Evolutionary conservation across 352 stramenopile genomes (phyloP).

Genomic region (Blastocystis sp.): DNA sequence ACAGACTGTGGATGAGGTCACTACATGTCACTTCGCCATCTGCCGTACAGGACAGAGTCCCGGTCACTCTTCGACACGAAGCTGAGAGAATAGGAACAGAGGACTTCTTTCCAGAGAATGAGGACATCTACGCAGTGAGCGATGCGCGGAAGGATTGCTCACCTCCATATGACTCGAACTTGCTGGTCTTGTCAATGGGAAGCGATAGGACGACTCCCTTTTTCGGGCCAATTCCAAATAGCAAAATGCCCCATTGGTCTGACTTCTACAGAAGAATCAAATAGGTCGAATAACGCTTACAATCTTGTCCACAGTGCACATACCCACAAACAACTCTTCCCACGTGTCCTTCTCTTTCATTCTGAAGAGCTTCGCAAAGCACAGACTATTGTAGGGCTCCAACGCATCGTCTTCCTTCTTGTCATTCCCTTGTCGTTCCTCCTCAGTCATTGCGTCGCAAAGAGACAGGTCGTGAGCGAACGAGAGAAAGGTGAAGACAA

Average conservation of each 20-base stretch:
- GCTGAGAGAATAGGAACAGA: conserved; percentile 41
- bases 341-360: conserved; percentile 19
- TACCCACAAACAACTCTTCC: conserved; percentile 38
- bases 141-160: background rate
- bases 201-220: background rate
- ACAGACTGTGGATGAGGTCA: background rate
- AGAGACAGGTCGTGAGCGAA: background rate
- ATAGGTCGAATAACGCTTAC: background rate
- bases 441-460: background rate
- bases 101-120: conserved; percentile 35
- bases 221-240: conserved; percentile 20
- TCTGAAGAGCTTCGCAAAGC: conserved; percentile 29
- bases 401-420: background rate
- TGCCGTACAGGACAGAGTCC: conserved; percentile 7
- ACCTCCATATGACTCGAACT: conserved; percentile 34
- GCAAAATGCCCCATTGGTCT: conserved; percentile 2
- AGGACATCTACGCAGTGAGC: conserved; percentile 22
- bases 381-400: background rate
- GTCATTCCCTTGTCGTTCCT: background rate
- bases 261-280: background rate
- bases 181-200: background rate
- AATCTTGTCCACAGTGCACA: background rate
- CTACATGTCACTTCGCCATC: background rate
- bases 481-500: no score
- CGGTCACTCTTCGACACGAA: background rate